Base-by-base conservation (phyloP, 179 eudicot genomes). In the Beta corolliflora region DNA sequence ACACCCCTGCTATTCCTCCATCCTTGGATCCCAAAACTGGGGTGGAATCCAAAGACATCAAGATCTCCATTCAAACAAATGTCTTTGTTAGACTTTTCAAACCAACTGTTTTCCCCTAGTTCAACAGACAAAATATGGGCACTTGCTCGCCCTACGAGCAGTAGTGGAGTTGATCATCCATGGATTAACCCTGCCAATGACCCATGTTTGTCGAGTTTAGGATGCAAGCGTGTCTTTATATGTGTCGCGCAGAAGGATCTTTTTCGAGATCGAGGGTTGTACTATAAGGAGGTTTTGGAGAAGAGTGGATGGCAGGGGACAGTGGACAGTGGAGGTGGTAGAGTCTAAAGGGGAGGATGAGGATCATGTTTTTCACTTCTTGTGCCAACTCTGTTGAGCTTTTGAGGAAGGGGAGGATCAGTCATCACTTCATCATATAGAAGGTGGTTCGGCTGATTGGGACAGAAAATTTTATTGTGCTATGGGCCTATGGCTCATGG, bases 31-130 rank as follows among this genome's bases (percentile, higher is more conserved):
- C 85, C 84, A 50, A 29, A 59, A 46, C 77, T 7, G n/a, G 23
- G 2, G 83, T 75, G 5, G 60, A 64, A 71, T 76, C 83, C 36
- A 88, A 86, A 80, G 90, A 90, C 78, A 36, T 87, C 15, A 85
- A 89, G 82, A 53, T 55, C 52, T 12, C 44, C 0, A 61, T 60
- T 36, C 21, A 60, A 29, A 91, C 91, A 18, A 85, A 76, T 80
- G 74, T 84, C 46, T 84, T 87, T 0, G 23, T 91, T 10, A 83
- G 61, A 60, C 68, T 91, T 4, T 90, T 88, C 9, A 61, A 46
- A 11, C 25, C 68, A 12, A 19, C 19, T n/a, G 16, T 31, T 19
- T 4, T 4, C 9, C n/a, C 21, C 44, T 0, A 44, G 5, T 72
- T 11, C 50, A 25, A 16, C 18, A 25, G 60, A 72, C 10, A n/a